Percentiles rank a stretch among this genome's conserved stretches.
phyloP scores from a whole-genome alignment of 495 filamentous ascomycete species.

The Xylaria acuta region DNA sequence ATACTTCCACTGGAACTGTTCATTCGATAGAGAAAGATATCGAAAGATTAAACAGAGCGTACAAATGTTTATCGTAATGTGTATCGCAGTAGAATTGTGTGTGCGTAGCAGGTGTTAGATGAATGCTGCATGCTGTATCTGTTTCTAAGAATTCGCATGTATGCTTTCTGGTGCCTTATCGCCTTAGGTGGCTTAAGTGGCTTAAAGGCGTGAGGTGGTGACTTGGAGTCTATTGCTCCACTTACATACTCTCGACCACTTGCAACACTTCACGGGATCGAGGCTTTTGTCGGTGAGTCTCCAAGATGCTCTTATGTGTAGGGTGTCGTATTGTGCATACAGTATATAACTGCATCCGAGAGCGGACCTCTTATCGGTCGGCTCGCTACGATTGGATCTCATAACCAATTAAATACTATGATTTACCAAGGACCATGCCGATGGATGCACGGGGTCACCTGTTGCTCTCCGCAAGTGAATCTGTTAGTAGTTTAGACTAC shows the following conservation, averaged over 20 bases:
- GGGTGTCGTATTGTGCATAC: constrained; percentile 3
- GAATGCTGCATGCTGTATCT: background rate
- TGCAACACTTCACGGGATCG: background rate
- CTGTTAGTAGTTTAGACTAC: constrained; percentile 8
- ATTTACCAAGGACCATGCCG: background rate
- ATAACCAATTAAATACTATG: background rate
- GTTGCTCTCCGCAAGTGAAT: constrained; percentile 11
- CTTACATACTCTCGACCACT: background rate
- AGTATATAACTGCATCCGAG: constrained; percentile 19
- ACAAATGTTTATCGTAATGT: background rate
- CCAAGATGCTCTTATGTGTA: background rate
- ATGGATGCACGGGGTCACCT: constrained; percentile 6
- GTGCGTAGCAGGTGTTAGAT: background rate
- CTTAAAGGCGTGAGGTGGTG: background rate
- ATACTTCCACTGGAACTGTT: background rate
- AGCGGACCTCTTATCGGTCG: constrained; percentile 12
- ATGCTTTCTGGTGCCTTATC: background rate
- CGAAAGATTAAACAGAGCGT: background rate
- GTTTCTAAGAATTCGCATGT: background rate
- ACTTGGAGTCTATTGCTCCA: background rate
- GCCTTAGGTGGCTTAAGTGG: background rate
- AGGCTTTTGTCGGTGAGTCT: background rate
- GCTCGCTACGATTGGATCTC: background rate
- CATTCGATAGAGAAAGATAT: background rate
- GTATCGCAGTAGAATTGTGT: background rate